Percentiles rank a stretch among this genome's conserved stretches.
Evolutionary conservation across 352 stramenopile species (phyloP).

Genomic region (Thraustochytrium striatum): DNA sequence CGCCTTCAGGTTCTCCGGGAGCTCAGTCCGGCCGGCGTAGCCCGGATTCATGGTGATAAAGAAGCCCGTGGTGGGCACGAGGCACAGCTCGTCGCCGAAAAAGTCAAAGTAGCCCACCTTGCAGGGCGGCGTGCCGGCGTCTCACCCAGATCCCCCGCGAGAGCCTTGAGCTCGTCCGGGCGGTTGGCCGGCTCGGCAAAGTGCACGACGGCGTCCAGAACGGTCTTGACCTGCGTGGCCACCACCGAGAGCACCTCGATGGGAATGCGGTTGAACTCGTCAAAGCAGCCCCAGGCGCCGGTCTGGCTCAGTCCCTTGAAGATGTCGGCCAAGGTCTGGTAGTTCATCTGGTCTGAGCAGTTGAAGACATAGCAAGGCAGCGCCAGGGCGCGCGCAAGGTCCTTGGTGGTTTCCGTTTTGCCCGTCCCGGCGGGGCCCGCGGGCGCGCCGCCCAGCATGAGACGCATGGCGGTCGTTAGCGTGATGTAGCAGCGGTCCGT

Average conservation of each 20-base stretch:
- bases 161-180: conserved; percentile 84
- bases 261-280: conserved; percentile 99
- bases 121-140: conserved; percentile 78
- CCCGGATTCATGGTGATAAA: conserved; percentile 99
- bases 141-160: conserved; percentile 63
- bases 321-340: conserved; percentile 98
- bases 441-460: conserved; percentile 93
- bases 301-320: conserved; percentile 99
- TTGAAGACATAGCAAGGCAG: conserved; percentile 99
- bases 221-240: conserved; percentile 98
- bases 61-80: conserved; percentile 92
- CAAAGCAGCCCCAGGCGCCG: conserved; percentile 99
- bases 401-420: conserved; percentile 99
- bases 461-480: conserved; percentile 97
- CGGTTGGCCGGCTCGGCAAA: conserved; percentile 83
- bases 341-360: conserved; percentile 99
- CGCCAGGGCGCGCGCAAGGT: conserved; percentile 95
- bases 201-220: conserved; percentile 91
- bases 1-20: conserved; percentile 97
- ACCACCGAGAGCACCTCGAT: conserved; percentile 98
- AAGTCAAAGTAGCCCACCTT: conserved; percentile 68
- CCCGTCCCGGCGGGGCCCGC: conserved; percentile 96
- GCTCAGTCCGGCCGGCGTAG: conserved; percentile 95
- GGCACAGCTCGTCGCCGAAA: conserved; percentile 70
- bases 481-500: conserved; percentile 99